Base-by-base conservation (phyloP, 805 yeast species). In the Cyberlindnera suaveolens region DNA sequence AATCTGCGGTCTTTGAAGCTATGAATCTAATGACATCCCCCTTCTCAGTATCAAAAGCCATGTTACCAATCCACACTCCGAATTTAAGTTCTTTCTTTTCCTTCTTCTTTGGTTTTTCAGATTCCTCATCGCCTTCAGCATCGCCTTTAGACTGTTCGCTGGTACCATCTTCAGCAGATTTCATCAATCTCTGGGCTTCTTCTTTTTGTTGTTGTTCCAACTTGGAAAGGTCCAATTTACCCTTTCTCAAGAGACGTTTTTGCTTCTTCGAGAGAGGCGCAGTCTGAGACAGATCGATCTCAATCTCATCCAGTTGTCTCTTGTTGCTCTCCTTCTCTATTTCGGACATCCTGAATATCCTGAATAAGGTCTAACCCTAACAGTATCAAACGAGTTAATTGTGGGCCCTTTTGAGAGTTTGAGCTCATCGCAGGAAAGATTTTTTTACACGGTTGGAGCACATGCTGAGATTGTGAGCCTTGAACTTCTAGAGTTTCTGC, bases 1-100 rank as follows among this genome's bases (percentile, higher is more conserved):
- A 59, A 1, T 60, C 66, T 14, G 66, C 56, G 0, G 91, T 76
- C 57, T 82, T 85, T 9, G 76, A 72, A 1, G 72, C 65, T 7
- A 93, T 63, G 50, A 84, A 88, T 42, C 80, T 71, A 13, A 68
- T 67, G 30, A 93, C 58, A 49, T 89, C 95, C 31, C 84, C 91
- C 53, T 75, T 79, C 0, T 81, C 72, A 5, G 96, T 87, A 41
- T 86, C 93, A 56, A 83, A 93, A 0, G 96, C 74, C 49, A 93
- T 65, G 61, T 93, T 93, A 35, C 99, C 99, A 38, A 93, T 77
- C 99, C 99, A 93, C 31, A 89, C 93, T 36, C 95, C 95, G 54
- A 66, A 76, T 42, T 73, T 77, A 32, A 42, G 47, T 13, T 32
- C 39, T 5, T 82, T 73, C 57, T 70, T 70, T 40, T 67, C 68